Conservation (phyloP, 306 rosid species). For the Vigna mungo region DNA sequence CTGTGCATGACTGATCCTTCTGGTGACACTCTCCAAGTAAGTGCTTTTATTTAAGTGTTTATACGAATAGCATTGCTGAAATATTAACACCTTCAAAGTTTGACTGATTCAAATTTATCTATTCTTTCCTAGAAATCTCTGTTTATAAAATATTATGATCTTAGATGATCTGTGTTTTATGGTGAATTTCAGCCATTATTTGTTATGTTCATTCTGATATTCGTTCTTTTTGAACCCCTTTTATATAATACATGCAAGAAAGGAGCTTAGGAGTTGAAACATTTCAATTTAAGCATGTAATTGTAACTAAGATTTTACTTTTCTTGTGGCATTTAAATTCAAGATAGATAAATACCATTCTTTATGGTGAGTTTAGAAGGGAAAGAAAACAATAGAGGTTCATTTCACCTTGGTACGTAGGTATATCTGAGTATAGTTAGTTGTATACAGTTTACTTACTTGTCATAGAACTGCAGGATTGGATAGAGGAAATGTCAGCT, state of each 20-base stretch:
- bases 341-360: not conserved
- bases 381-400: slow-evolving; percentile 10
- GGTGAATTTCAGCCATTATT: not conserved
- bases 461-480: slow-evolving; percentile 72
- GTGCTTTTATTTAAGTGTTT: slow-evolving; percentile 44
- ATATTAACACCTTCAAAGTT: slow-evolving; percentile 5
- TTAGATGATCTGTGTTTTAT: slow-evolving; percentile 8
- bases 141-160: slow-evolving; percentile 17
- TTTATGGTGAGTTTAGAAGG: not conserved
- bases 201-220: slow-evolving; percentile 6
- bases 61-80: not conserved
- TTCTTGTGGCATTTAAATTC: slow-evolving; percentile 15
- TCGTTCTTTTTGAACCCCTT: not conserved
- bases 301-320: not conserved
- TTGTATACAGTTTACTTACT: slow-evolving; percentile 30
- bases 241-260: not conserved
- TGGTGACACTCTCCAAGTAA: slow-evolving; percentile 97
- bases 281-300: slow-evolving; percentile 1
- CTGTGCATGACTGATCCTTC: slow-evolving; percentile 94
- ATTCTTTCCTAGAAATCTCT: slow-evolving; percentile 21
- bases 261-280: not conserved
- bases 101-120: slow-evolving; percentile 14
- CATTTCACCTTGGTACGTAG: slow-evolving; percentile 8
- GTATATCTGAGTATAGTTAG: slow-evolving; percentile 17
- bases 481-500: slow-evolving; percentile 98